Conservation (phyloP, 129 eudicot species). For the Glebionis coronaria region DNA sequence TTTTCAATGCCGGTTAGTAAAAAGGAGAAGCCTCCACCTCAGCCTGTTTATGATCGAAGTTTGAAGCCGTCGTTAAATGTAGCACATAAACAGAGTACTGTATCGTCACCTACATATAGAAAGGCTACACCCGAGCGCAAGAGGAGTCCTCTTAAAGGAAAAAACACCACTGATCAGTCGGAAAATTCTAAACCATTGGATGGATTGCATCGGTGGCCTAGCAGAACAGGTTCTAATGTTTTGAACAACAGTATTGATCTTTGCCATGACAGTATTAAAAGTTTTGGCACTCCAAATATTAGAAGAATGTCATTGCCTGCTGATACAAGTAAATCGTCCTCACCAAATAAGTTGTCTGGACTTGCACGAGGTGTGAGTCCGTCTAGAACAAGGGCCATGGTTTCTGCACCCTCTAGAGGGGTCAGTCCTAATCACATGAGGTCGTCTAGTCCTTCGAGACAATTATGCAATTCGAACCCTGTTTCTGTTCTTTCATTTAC, state of each 20-base stretch:
- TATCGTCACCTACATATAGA: constrained; percentile 45
- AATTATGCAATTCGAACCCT: constrained; percentile 50
- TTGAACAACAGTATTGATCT: constrained; percentile 50
- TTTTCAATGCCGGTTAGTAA: constrained; percentile 69
- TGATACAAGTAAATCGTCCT: constrained; percentile 47
- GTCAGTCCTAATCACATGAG: constrained; percentile 69
- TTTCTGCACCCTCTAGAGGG: constrained; percentile 62
- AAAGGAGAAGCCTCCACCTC: constrained; percentile 69
- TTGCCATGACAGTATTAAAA: constrained; percentile 34
- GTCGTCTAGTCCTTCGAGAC: constrained; percentile 77
- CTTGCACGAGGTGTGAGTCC: constrained; percentile 71
- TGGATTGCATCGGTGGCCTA: constrained; percentile 83
- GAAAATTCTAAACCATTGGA: constrained; percentile 92
- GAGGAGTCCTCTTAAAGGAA: constrained; percentile 85
- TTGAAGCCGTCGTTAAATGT: constrained; percentile 70
- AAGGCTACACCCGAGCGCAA: constrained; percentile 89
- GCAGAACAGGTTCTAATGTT: constrained; percentile 47
- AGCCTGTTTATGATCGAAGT: constrained; percentile 55
- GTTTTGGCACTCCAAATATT: constrained; percentile 27
- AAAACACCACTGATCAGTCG: constrained; percentile 47
- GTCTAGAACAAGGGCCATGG: constrained; percentile 41
- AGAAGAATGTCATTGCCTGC: constrained; percentile 69
- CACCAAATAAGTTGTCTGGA: constrained; percentile 47
- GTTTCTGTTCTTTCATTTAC: constrained; percentile 85
- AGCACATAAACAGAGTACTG: constrained; percentile 51